phyloP scores from a whole-genome alignment of 1,139 yeast genomes.

The Zygosaccharomyces sapae region DNA sequence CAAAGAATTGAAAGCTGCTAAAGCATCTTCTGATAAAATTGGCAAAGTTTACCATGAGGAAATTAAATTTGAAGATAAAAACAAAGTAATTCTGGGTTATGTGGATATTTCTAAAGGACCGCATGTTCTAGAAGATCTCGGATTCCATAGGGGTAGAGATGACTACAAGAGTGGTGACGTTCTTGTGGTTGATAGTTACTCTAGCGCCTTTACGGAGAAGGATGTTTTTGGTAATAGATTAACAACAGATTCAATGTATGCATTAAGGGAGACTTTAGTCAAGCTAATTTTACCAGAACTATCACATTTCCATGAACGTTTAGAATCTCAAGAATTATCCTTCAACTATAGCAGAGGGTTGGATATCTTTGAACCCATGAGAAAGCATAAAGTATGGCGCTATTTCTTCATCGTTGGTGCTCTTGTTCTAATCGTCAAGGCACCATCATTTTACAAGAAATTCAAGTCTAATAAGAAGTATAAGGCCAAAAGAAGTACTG shows the following conservation, averaged over 20 bases:
- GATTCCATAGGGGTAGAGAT: constrained; percentile 43
- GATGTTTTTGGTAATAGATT: constrained; percentile 36
- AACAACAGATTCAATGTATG: constrained; percentile 16
- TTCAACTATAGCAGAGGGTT: constrained; percentile 45
- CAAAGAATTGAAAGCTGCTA: constrained; percentile 42
- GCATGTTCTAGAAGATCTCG: constrained; percentile 37
- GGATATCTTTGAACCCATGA: constrained; percentile 45
- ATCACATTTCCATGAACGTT: constrained; percentile 1
- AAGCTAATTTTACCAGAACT: constrained; percentile 22
- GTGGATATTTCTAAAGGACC: constrained; percentile 46
- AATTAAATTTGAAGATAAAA: constrained; percentile 44
- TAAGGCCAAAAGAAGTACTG: constrained; percentile 23
- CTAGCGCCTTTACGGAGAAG: constrained; percentile 36
- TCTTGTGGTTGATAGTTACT: constrained; percentile 39
- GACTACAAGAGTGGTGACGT: constrained; percentile 46
- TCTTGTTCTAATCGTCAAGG: constrained; percentile 7
- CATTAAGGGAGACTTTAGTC: constrained; percentile 20
- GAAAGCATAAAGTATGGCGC: constrained; percentile 43
- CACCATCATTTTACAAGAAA: constrained; percentile 8
- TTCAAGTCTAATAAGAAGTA: constrained; percentile 17
- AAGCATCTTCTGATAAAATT: constrained; percentile 41
- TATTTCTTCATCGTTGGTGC: constrained; percentile 33
- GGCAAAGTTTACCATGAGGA: constrained; percentile 48
- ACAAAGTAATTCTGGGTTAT: constrained; percentile 48
- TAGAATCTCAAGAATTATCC: constrained; percentile 26